Evolutionary conservation across 1,284 basidiomycete species (phyloP), one percentile per base, ranked within the genome.

Genomic region (Chalciporus sp.): DNA sequence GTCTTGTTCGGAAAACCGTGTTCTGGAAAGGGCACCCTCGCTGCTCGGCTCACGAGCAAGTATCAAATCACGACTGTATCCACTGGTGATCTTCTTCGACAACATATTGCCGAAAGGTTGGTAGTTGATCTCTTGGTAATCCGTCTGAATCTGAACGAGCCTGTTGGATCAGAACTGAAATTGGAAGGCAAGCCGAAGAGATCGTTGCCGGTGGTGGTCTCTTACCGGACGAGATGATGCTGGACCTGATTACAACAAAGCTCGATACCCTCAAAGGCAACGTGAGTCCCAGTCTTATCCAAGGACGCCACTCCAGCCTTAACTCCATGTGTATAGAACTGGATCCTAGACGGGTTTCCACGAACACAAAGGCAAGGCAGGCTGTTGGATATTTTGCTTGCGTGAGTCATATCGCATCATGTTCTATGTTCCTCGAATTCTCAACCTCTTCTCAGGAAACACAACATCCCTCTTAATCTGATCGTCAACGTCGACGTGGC

Each of bases 301-400:
- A 23, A 23, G 23, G 23, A 23, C 6, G 23, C 23, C 23, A 23
- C 23, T 23, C 23, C 23, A 2, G 23, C 23, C 52, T 64, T 46
- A 57, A 52, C 40, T 43, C 52, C 48, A 52, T 16, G 16, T 52
- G 9, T 33, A 39, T 53, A 89, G 83, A 86, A 90, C 67, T 98
- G 95, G 95, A 89, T 98, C 58, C 73, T 98, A 40, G 96, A 99
- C 63, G 96, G 96, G 8, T 98, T 98, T 68, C 96, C 96, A 20
- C 86, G 96, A 43, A 99, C 96, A 1, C 74, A 95, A 7, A 85
- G 84, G 11, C 96, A 99, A 72, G 95, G 92, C 2, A 76, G 88
- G 67, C 75, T 96, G 35, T 78, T 99, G 23, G 92, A 97, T 62
- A 71, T 73, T 3, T 80, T 89, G 69, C 78, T 92, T 45, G 77